Conservation (phyloP, 179 eudicot species). For the Camellia oleifera region DNA sequence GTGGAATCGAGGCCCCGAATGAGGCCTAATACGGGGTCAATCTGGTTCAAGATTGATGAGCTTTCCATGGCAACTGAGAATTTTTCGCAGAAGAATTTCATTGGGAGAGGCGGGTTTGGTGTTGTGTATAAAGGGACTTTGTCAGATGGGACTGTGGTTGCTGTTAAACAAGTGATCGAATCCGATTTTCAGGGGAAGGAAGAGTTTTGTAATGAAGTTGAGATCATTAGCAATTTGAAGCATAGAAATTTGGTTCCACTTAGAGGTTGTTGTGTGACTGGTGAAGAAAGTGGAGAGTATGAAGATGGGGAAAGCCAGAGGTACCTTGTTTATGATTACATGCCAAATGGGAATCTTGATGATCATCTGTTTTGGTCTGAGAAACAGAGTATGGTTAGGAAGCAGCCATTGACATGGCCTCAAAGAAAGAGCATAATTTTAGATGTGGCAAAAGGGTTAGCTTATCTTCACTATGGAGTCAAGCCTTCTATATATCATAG, state of each 20-base stretch:
- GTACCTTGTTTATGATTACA: conserved; percentile 72
- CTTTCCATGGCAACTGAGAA: conserved; percentile 58
- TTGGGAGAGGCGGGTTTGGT: conserved; percentile 79
- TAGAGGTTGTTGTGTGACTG: conserved; percentile 68
- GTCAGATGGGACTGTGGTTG: conserved; percentile 54
- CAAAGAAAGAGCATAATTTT: conserved; percentile 65
- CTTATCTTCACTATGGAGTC: conserved; percentile 72
- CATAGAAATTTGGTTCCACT: conserved; percentile 73
- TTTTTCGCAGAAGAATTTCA: conserved; percentile 60
- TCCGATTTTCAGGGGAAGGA: conserved; percentile 53
- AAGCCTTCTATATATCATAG: conserved; percentile 75
- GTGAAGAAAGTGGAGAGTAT: conserved; percentile 30
- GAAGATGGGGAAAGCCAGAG: conserved; percentile 38
- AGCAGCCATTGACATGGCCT: conserved; percentile 57
- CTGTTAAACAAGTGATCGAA: conserved; percentile 60
- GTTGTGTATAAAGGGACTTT: conserved; percentile 61
- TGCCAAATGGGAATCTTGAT: conserved; percentile 77
- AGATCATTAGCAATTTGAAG: conserved; percentile 67
- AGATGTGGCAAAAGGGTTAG: conserved; percentile 76
- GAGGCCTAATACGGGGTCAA: conserved; percentile 62
- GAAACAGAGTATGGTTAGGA: conserved; percentile 16
- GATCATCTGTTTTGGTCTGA: conserved; percentile 48
- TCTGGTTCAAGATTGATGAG: conserved; percentile 66
- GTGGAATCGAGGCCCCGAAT: conserved; percentile 43
- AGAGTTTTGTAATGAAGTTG: conserved; percentile 76